Conservation (phyloP, 2,329 filamentous ascomycete species). For the Venturia asperata region DNA sequence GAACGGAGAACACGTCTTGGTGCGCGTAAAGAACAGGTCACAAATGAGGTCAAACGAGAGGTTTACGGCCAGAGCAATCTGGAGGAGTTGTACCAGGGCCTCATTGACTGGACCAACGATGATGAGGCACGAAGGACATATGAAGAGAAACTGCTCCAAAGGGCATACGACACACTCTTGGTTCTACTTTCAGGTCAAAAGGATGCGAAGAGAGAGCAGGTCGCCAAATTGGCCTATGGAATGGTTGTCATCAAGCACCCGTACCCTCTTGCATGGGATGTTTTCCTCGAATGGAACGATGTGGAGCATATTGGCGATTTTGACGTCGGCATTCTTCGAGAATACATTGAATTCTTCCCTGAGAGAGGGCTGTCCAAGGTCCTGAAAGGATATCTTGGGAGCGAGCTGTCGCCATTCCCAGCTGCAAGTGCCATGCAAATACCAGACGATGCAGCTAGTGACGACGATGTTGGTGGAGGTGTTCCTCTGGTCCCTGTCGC, state of each 20-base stretch:
- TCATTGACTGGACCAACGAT: conserved; percentile 86
- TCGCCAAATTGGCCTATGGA: conserved; percentile 71
- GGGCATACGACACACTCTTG: conserved; percentile 70
- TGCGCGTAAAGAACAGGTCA: conserved; percentile 75
- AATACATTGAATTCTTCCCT: conserved; percentile 79
- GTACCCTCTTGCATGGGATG: conserved; percentile 82
- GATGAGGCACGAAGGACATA: conserved; percentile 77
- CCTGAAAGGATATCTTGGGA: conserved; percentile 73
- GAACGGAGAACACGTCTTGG: conserved; percentile 83
- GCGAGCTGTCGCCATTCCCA: conserved; percentile 79
- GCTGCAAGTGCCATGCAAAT: conserved; percentile 19
- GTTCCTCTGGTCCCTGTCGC: conserved; percentile 25
- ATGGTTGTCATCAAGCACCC: conserved; percentile 97
- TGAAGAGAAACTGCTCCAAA: conserved; percentile 81
- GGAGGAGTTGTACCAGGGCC: conserved; percentile 70
- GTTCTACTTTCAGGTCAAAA: conserved; percentile 64
- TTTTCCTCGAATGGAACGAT: conserved; percentile 85
- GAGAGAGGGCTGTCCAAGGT: conserved; percentile 76
- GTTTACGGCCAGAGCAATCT: conserved; percentile 68
- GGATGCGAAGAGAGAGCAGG: conserved; percentile 59
- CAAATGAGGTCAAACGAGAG: conserved; percentile 77
- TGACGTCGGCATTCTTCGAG: conserved; percentile 68
- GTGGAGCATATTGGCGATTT: conserved; percentile 63
- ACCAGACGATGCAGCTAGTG: conserved; percentile 32
- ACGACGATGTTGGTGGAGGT: conserved; percentile 51